Base-by-base conservation (phyloP, 257 asterid species). In the Knoxia roxburghii region DNA sequence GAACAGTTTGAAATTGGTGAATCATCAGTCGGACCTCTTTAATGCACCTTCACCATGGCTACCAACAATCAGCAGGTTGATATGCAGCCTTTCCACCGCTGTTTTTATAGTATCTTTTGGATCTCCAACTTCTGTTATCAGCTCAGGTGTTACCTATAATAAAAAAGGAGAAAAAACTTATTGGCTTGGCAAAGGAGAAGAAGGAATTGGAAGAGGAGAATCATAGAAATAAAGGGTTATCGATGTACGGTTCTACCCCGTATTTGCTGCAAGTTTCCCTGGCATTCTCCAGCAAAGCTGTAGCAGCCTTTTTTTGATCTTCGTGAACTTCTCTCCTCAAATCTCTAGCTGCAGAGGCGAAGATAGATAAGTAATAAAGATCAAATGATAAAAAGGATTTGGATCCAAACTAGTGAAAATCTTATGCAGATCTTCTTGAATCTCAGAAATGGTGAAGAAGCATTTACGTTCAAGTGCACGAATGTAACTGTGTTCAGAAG, bases 211-310 rank as follows among this genome's bases (percentile, higher is more conserved):
- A 46, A 6, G 23, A 15, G 24, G 43, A 43, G 1, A 21, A 41
- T n/a, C n/a, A 20, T 3, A 37, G 41, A 4, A 10, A 1, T 56
- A 54, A 8, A 15, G 58, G 9, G n/a, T 51, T 0, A 21, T 53
- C 23, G 3, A 1, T 14, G 4, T 56, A 14, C 12, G 15, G 14
- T 6, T 14, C 17, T 77, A 84, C 95, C 89, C 81, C 80, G 64
- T 76, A 45, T 52, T 63, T 39, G 48, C 18, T 61, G 81, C 91
- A 84, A 39, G 80, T 56, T 18, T 72, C 79, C 78, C 71, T 81
- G 32, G 91, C 87, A 64, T 67, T 78, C 45, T 84, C 84, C 68
- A 84, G 53, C 78, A 86, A 57, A 62, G 76, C 69, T 76, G 56
- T 64, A 32, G 87, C 84, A 23, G 55, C 50, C 68, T 43, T 79